Conservation (phyloP, 108 stramenopile genomes). For the Nannochloropsis salina region DNA sequence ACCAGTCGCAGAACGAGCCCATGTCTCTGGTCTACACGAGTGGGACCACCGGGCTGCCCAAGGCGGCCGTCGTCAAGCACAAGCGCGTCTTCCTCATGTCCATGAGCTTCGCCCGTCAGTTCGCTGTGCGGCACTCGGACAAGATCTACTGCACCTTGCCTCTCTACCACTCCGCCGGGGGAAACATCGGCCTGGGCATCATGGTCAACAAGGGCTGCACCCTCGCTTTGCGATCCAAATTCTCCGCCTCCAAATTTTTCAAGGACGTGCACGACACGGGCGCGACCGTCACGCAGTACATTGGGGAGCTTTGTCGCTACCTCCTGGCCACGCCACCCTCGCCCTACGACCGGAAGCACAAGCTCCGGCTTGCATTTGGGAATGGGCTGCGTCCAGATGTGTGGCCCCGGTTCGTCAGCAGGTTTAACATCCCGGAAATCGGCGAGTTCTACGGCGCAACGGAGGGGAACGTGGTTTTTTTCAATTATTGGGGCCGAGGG, state of each 20-base stretch:
- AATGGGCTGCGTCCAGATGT: constrained; percentile 56
- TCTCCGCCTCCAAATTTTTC: constrained; percentile 38
- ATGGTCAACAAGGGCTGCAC: constrained; percentile 24
- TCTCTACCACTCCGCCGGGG: constrained; percentile 53
- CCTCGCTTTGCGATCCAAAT: constrained; percentile 46
- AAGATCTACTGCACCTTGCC: constrained; percentile 50
- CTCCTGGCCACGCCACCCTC: constrained; percentile 13
- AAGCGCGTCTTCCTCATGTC: not conserved
- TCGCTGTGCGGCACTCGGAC: constrained; percentile 27
- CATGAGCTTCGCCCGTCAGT: constrained; percentile 19
- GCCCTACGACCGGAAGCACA: constrained; percentile 13
- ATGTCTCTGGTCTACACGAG: constrained; percentile 41
- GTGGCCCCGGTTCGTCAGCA: constrained; percentile 43
- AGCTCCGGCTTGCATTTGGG: constrained; percentile 47
- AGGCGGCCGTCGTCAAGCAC: constrained; percentile 42
- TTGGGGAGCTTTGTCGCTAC: constrained; percentile 57
- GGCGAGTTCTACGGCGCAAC: constrained; percentile 58
- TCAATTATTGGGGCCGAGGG: not conserved
- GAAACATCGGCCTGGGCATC: constrained; percentile 35
- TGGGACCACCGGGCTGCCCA: constrained; percentile 54
- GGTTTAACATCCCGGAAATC: constrained; percentile 38
- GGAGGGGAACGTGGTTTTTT: constrained; percentile 47
- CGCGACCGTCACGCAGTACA: constrained; percentile 53
- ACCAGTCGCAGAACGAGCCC: constrained; percentile 20
- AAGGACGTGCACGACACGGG: constrained; percentile 30